Evolutionary conservation across 192 early-diverging fungal species (phyloP).

Genomic region (Coemansia sp.): DNA sequence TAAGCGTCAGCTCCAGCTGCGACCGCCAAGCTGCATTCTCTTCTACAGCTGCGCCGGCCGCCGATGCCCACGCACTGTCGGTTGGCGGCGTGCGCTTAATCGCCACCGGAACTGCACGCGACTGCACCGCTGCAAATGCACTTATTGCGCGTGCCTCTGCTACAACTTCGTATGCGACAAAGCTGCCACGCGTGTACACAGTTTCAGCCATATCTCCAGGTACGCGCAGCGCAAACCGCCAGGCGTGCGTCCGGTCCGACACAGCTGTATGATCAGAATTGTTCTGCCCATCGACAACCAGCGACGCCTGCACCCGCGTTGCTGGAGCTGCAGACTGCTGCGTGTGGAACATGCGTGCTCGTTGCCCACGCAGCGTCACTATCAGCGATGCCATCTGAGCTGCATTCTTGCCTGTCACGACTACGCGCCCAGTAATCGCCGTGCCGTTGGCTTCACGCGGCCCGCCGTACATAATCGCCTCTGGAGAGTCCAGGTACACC

Average conservation of each 20-base stretch:
- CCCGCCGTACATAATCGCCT: conserved; percentile 39
- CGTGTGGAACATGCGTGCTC: conserved; percentile 34
- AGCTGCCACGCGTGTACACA: conserved; percentile 33
- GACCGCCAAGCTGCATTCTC: conserved; percentile 36
- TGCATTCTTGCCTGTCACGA: conserved; percentile 13
- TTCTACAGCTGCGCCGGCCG: conserved; percentile 29
- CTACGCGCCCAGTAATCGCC: conserved; percentile 36
- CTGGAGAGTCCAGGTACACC: conserved; percentile 25
- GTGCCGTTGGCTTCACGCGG: conserved; percentile 30
- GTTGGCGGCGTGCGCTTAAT: conserved; percentile 39
- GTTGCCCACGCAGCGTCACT: conserved; percentile 40
- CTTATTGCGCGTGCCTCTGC: conserved; percentile 37
- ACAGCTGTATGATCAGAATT: conserved; percentile 13
- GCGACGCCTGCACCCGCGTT: conserved; percentile 10
- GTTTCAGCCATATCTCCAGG: conserved; percentile 43
- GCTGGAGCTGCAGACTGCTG: conserved; percentile 24
- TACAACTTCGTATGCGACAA: conserved; percentile 40
- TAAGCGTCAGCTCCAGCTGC: conserved; percentile 38
- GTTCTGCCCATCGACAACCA: conserved; percentile 23
- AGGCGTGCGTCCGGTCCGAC: conserved; percentile 17
- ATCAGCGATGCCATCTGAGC: conserved; percentile 25
- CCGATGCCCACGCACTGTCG: conserved; percentile 28
- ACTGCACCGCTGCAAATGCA: conserved; percentile 9
- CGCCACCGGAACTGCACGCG: conserved; percentile 13
- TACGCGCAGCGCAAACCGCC: conserved; percentile 44